Evolutionary conservation across 2,329 filamentous ascomycete species (phyloP).

Genomic region (Alternaria dauci): DNA sequence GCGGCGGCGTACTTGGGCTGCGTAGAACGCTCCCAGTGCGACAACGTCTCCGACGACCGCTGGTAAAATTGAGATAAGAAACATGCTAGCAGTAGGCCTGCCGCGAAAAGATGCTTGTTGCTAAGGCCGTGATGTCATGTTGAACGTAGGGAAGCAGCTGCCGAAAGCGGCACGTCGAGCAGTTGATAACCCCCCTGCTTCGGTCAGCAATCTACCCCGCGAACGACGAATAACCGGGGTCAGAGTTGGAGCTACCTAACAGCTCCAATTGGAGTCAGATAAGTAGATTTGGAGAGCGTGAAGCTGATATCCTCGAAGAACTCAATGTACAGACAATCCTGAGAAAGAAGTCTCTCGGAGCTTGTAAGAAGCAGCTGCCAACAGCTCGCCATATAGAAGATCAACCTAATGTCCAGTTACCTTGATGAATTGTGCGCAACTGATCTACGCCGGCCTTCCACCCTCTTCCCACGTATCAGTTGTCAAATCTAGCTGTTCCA

Average conservation of each 20-base stretch:
- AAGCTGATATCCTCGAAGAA: not conserved
- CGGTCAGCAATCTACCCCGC: slow-evolving; percentile 17
- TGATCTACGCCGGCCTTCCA: not conserved
- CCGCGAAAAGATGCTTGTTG: slow-evolving; percentile 7
- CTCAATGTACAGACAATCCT: not conserved
- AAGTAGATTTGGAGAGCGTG: slow-evolving; percentile 12
- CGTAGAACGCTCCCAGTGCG: not conserved
- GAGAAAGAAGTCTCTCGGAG: not conserved
- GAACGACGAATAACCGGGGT: slow-evolving; percentile 6
- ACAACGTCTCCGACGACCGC: not conserved
- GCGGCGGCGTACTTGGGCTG: not conserved
- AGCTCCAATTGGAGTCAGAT: slow-evolving; percentile 16
- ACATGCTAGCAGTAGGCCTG: not conserved
- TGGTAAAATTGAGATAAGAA: slow-evolving; percentile 2
- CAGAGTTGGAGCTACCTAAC: not conserved
- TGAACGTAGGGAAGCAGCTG: slow-evolving; percentile 5
- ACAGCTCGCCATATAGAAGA: not conserved
- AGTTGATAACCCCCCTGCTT: slow-evolving; percentile 14
- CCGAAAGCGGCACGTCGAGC: slow-evolving; percentile 8
- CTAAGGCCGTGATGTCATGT: slow-evolving; percentile 12
- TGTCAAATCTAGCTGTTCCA: not conserved
- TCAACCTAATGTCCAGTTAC: not conserved
- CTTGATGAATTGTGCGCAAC: not conserved
- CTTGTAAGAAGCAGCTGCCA: not conserved
- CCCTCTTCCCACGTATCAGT: not conserved